Conservation (phyloP, 495 filamentous ascomycete species). For the Neurospora sp. region DNA sequence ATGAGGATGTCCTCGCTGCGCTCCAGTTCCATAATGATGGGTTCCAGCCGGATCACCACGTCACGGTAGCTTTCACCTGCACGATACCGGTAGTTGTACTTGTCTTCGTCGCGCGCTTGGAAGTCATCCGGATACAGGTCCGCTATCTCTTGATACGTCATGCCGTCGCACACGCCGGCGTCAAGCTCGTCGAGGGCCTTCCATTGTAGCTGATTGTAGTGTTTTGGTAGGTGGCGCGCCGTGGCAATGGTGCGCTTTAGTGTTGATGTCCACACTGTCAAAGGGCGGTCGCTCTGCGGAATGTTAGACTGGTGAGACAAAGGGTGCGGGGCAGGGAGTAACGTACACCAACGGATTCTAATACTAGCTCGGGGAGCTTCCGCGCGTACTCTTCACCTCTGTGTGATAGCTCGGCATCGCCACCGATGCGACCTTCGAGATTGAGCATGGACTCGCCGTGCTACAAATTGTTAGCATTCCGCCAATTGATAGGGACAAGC, state of each 20-base stretch:
- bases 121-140: constrained; percentile 90
- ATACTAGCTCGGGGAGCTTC: constrained; percentile 69
- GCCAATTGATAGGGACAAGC: background rate
- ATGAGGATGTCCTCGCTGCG: constrained; percentile 94
- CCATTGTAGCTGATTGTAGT: constrained; percentile 91
- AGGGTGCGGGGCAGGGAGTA: background rate
- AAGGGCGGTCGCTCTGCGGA: constrained; percentile 47
- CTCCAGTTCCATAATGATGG: constrained; percentile 99
- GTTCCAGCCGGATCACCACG: constrained; percentile 93
- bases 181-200: constrained; percentile 97
- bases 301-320: constrained; percentile 20
- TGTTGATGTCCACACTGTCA: constrained; percentile 97
- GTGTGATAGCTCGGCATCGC: constrained; percentile 77
- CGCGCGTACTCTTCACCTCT: constrained; percentile 79
- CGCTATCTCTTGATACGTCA: constrained; percentile 89
- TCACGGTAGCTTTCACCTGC: constrained; percentile 96
- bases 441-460: constrained; percentile 94
- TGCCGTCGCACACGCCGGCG: constrained; percentile 88
- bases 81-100: constrained; percentile 97
- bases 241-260: constrained; percentile 87
- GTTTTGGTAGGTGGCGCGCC: constrained; percentile 62
- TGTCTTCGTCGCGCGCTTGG: constrained; percentile 86
- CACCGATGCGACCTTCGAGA: constrained; percentile 77
- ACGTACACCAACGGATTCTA: constrained; percentile 63
- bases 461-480: constrained; percentile 32